Conservation (phyloP, 2,329 filamentous ascomycete genomes). For the Fusarium kyushuense region DNA sequence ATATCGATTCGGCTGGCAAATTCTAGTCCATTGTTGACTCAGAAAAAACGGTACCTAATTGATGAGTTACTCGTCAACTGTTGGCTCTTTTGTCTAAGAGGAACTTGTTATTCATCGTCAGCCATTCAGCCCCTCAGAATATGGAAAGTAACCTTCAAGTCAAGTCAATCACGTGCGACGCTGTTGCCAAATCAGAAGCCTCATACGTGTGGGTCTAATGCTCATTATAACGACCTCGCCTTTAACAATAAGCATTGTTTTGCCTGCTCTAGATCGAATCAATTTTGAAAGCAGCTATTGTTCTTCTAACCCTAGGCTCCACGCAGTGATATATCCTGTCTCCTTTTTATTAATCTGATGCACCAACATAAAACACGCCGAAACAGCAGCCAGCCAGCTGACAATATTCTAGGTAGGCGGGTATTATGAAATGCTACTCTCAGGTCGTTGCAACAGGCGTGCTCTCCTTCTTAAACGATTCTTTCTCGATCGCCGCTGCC, state of each 20-base stretch:
- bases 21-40: conserved; percentile 36
- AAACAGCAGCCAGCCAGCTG: conserved; percentile 20
- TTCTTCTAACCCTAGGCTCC: background rate
- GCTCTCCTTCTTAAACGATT: conserved; percentile 66
- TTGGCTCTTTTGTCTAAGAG: conserved; percentile 37
- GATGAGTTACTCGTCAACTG: conserved; percentile 40
- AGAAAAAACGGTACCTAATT: conserved; percentile 17
- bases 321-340: background rate
- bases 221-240: conserved; percentile 34
- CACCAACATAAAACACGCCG: conserved; percentile 17
- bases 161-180: conserved; percentile 44
- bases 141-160: conserved; percentile 42
- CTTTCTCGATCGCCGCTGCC: conserved; percentile 82
- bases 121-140: conserved; percentile 48
- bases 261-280: background rate
- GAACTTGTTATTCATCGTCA: conserved; percentile 44
- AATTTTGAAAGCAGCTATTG: background rate
- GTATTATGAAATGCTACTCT: conserved; percentile 35
- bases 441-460: conserved; percentile 36
- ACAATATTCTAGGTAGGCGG: conserved; percentile 25
- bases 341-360: conserved; percentile 1
- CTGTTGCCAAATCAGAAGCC: conserved; percentile 41
- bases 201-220: conserved; percentile 36
- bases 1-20: conserved; percentile 19
- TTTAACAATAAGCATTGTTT: conserved; percentile 28